Conservation (phyloP, 306 rosid species). For the Ormosia semicastrata region DNA sequence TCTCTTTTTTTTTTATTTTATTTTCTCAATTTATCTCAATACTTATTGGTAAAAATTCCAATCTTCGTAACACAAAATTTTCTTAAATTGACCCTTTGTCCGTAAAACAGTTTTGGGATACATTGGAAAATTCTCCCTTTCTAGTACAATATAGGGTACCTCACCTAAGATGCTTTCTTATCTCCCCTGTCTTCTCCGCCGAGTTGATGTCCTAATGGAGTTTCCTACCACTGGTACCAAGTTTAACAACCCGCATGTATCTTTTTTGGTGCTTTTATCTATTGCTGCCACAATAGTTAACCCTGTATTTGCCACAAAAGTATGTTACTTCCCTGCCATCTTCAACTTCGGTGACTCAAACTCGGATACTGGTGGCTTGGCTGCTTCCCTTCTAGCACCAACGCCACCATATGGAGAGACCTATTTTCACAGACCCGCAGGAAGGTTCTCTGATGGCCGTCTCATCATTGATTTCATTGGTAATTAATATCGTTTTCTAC, state of each 20-base stretch:
- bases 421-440: slow-evolving; percentile 27
- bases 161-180: background rate
- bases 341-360: slow-evolving; percentile 60
- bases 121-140: background rate
- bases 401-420: slow-evolving; percentile 50
- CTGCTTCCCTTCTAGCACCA: slow-evolving; percentile 16
- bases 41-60: too few species aligned
- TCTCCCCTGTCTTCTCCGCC: background rate
- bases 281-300: background rate
- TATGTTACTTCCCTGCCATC: slow-evolving; percentile 48
- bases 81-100: background rate
- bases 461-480: slow-evolving; percentile 46
- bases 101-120: background rate
- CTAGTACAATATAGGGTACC: background rate
- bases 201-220: slow-evolving; percentile 33
- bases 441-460: slow-evolving; percentile 46
- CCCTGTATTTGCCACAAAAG: slow-evolving; percentile 8
- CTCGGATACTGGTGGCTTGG: slow-evolving; percentile 51
- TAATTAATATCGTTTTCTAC: background rate
- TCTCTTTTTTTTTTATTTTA: too few species aligned
- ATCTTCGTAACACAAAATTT: background rate
- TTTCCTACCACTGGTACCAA: background rate
- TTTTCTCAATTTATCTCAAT: too few species aligned
- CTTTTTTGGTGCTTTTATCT: background rate
- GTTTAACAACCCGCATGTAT: background rate